Percentiles rank a stretch among this genome's conserved stretches.
phyloP scores from a whole-genome alignment of 2,329 filamentous ascomycete genomes.

The Pleomassaria siparia region DNA sequence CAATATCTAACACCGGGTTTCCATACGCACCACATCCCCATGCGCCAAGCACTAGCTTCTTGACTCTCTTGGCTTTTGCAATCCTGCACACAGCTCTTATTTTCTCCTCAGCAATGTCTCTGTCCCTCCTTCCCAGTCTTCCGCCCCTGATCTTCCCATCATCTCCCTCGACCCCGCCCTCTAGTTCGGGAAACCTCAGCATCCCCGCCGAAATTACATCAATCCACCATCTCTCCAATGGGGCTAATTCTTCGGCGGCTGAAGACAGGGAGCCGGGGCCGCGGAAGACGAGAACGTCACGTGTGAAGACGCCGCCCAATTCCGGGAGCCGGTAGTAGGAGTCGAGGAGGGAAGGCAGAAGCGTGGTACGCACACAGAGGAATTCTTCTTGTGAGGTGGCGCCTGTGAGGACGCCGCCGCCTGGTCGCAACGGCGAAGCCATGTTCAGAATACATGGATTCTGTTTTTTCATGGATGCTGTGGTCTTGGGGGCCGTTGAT shows the following conservation, averaged over 20 bases:
- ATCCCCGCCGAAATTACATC: conserved; percentile 62
- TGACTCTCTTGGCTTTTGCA: conserved; percentile 45
- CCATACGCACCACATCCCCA: conserved; percentile 68
- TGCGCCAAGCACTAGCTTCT: conserved; percentile 60
- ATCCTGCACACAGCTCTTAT: conserved; percentile 62
- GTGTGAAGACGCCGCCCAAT: conserved; percentile 57
- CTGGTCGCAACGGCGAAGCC: conserved; percentile 63
- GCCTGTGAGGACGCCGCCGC: conserved; percentile 63
- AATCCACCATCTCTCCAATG: conserved; percentile 59
- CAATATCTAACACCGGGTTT: conserved; percentile 62
- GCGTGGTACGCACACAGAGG: conserved; percentile 62
- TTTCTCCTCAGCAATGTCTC: conserved; percentile 55
- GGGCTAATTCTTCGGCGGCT: conserved; percentile 43
- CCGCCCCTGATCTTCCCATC: too few species aligned
- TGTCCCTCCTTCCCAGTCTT: conserved; percentile 47
- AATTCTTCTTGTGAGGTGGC: conserved; percentile 64
- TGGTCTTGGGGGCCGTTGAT: not conserved
- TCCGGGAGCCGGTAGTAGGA: conserved; percentile 63
- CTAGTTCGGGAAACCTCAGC: conserved; percentile 59
- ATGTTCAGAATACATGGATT: conserved; percentile 63
- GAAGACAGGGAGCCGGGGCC: conserved; percentile 29
- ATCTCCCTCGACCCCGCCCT: conserved; percentile 36
- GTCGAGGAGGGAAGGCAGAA: conserved; percentile 60
- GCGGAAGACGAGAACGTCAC: conserved; percentile 62
- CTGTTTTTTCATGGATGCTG: conserved; percentile 18